Evolutionary conservation across 1,139 yeast genomes (phyloP), one percentile per base, ranked within the genome.

Genomic region (Meyerozyma sp.): DNA sequence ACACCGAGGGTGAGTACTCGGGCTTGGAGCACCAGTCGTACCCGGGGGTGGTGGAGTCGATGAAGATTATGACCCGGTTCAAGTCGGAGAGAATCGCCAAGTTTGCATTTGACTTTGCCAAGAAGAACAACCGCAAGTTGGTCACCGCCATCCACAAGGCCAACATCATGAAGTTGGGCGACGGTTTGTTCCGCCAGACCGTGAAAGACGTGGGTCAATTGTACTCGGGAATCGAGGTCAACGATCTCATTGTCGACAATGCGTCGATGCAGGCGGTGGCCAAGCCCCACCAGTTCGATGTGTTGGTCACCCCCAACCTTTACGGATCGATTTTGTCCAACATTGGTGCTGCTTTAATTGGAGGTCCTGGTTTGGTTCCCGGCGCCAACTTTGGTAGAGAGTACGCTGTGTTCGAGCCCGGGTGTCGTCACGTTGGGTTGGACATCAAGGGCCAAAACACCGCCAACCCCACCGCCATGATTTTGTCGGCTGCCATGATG

Each of bases 211-310:
- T 93, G 54, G 98, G 95, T 65, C 82, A 79, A 59, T 91, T 85
- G 66, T 90, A 91, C 76, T 93, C 95, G 52, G 86, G 84, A 51
- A 80, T 93, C 54, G 79, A 78, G 54, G 90, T 84, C 57, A 83
- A 82, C 67, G 96, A 91, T 70, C 87, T 93, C 81, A 93, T 93
- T 74, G 98, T 93, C 58, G 98, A 93, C 75, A 93, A 93, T 65
- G 97, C 98, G 49, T 88, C 97, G 53, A 93, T 93, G 98, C 98
- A 93, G 77, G 97, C 97, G 47, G 98, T 93, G 53, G 91, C 98
- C 48, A 80, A 84, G 71, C 98, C 98, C 57, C 96, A 91, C 70
- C 98, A 93, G 75, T 93, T 91, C 62, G 98, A 93, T 66, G 98
- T 93, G 46, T 79, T 93, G 71, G 98, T 93, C 53, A 90, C 97